Conservation (phyloP, 2,329 filamentous ascomycete genomes). For the Trichoderma cornu-damae region DNA sequence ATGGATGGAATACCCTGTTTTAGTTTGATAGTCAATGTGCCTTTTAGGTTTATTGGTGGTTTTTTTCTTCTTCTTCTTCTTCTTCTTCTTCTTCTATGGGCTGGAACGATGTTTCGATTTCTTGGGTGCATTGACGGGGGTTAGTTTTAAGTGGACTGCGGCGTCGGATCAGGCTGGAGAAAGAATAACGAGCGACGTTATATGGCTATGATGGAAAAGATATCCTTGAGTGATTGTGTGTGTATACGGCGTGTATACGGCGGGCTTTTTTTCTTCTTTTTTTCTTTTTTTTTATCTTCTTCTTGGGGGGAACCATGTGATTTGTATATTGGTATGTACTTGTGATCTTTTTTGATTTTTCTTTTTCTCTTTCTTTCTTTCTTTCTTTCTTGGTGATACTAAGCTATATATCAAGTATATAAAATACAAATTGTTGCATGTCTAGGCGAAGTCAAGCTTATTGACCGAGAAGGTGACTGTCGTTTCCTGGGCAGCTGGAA, state of each 20-base stretch:
- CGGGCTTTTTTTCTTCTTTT: conserved; percentile 1
- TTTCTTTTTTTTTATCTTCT: too few species aligned
- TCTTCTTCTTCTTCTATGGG: too few species aligned
- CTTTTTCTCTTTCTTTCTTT: neutral
- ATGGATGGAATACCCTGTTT: conserved; percentile 1
- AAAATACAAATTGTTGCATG: conserved; percentile 1
- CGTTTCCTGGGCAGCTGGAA: neutral
- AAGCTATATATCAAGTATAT: neutral
- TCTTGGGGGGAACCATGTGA: neutral
- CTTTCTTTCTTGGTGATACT: neutral
- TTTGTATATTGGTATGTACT: conserved; percentile 1
- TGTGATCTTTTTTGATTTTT: neutral
- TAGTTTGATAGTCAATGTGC: neutral
- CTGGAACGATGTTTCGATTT: neutral
- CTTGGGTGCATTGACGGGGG: neutral
- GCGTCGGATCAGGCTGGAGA: conserved; percentile 7
- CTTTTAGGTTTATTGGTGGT: neutral
- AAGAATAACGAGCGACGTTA: conserved; percentile 9
- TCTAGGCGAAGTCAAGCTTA: neutral
- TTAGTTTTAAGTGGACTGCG: neutral
- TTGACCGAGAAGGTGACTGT: neutral
- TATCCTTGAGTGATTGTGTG: conserved; percentile 14
- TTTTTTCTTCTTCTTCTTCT: too few species aligned
- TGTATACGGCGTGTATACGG: conserved; percentile 4
- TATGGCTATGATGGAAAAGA: conserved; percentile 16